phyloP scores from a whole-genome alignment of 176 grass and related monocot species.

The barley (Hordeum vulgare) region DNA sequence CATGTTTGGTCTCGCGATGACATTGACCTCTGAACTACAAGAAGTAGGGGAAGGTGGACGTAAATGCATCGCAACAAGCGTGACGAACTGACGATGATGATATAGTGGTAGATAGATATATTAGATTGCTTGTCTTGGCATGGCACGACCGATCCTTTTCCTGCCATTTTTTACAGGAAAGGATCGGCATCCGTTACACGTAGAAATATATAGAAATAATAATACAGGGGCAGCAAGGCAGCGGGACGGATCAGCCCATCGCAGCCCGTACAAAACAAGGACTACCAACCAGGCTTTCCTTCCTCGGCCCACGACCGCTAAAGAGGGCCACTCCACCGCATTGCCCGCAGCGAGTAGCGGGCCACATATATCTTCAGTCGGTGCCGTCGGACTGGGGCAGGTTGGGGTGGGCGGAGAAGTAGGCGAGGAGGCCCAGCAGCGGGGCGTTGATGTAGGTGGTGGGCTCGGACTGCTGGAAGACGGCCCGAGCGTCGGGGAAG shows the following conservation, averaged over 20 bases:
- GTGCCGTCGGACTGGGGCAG: slow-evolving; percentile 3
- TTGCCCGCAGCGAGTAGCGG: too few species aligned
- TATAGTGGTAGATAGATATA: too few species aligned
- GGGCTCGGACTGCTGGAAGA: slow-evolving; percentile 86
- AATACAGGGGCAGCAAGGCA: neutral
- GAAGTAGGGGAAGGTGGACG: too few species aligned
- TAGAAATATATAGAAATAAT: neutral
- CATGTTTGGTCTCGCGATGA: too few species aligned
- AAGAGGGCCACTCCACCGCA: neutral
- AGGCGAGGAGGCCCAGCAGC: slow-evolving; percentile 65
- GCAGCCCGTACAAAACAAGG: neutral
- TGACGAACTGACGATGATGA: too few species aligned
- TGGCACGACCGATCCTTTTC: slow-evolving; percentile 36
- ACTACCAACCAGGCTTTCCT: neutral
- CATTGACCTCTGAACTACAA: neutral
- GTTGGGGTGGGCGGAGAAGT: slow-evolving; percentile 67
- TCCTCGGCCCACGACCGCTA: too few species aligned
- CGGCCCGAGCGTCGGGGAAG: slow-evolving; percentile 57
- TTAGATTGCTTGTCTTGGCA: neutral
- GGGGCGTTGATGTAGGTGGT: slow-evolving; percentile 94
- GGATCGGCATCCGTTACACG: slow-evolving; percentile 15
- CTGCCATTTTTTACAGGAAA: slow-evolving; percentile 54
- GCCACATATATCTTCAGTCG: neutral
- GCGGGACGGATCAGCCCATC: neutral
- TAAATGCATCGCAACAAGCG: too few species aligned